Evolutionary conservation across 176 grass and related monocot species (phyloP), one percentile per base, ranked within the genome.

Genomic region (Poa pratensis): DNA sequence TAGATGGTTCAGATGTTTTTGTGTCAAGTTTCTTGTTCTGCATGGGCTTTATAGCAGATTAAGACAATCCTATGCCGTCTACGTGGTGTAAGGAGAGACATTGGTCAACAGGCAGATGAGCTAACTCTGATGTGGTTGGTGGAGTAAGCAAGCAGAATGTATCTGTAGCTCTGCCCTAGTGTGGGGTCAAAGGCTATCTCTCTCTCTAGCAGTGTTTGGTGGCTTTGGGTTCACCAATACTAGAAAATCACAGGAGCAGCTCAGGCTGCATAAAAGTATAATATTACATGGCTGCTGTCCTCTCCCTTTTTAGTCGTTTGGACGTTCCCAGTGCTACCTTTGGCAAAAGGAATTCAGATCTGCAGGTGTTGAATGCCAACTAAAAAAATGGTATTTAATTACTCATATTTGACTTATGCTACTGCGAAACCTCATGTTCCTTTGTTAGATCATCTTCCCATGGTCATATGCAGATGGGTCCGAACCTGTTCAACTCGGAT

Each of bases 61-160:
- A 49, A 79, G 57, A 39, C 26, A 45, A 19, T 17, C 61, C 4
- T 30, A 32, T 1, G 61, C 28, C 0, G 34, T 30, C 0, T 78
- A 48, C 37, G 13, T 89, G 61, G 75, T 64, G 19, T 18, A 28
- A 17, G 27, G 49, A 68, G 67, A 75, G n/a, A 77, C 59, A 86
- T 4, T 20, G 81, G 96, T 98, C 89, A 95, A 94, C 30, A 89
- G 88, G 94, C 68, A 90, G 96, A 94, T 95, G 82, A 98, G 73
- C 93, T 40, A 98, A 90, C 91, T 69, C 73, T 83, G 15, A 35
- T 55, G 66, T 76, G 85, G 94, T 94, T 86, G 94, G 89, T 90
- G 63, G 88, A 84, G 82, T 75, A 92, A 97, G 94, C 85, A 88
- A 92, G 60, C 83, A 80, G 87, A 90, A 87, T 83, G 32, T 60